Percentiles rank a stretch among this genome's conserved stretches.
Conservation (phyloP, 257 asterid species). For the Forsythia suspensa region DNA sequence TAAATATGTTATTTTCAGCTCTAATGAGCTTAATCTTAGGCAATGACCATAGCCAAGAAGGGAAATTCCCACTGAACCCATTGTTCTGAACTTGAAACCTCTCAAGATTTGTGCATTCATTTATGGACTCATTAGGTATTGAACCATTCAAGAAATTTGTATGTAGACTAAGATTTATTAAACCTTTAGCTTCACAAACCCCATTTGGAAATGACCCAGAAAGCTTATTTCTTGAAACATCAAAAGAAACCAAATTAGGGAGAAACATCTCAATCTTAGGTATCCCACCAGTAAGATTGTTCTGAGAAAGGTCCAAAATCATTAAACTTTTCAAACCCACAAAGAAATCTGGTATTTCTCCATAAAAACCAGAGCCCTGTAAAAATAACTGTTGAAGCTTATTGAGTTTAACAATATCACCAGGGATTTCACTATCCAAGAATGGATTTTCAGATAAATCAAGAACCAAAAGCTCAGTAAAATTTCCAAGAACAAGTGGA, state of each 20-base stretch:
- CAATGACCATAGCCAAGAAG: constrained; percentile 69
- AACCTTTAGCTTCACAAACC: constrained; percentile 58
- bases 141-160: constrained; percentile 67
- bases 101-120: constrained; percentile 62
- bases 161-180: constrained; percentile 55
- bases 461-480: constrained; percentile 63
- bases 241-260: constrained; percentile 72
- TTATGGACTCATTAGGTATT: constrained; percentile 45
- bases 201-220: constrained; percentile 66
- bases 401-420: constrained; percentile 44
- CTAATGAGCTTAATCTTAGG: constrained; percentile 68
- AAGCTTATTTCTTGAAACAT: constrained; percentile 75
- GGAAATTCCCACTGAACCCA: constrained; percentile 61
- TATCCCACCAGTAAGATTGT: constrained; percentile 62
- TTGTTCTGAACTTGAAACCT: constrained; percentile 84
- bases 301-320: constrained; percentile 63
- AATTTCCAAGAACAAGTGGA: constrained; percentile 60
- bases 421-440: constrained; percentile 70
- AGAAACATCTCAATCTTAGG: constrained; percentile 47
- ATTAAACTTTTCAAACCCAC: constrained; percentile 53
- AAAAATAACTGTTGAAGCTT: constrained; percentile 62
- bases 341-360: constrained; percentile 55
- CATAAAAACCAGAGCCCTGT: constrained; percentile 72
- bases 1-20: constrained; percentile 78
- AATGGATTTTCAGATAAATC: constrained; percentile 78